Evolutionary conservation across 192 early-diverging fungal genomes (phyloP).

Genomic region (Kickxella alabastrina): DNA sequence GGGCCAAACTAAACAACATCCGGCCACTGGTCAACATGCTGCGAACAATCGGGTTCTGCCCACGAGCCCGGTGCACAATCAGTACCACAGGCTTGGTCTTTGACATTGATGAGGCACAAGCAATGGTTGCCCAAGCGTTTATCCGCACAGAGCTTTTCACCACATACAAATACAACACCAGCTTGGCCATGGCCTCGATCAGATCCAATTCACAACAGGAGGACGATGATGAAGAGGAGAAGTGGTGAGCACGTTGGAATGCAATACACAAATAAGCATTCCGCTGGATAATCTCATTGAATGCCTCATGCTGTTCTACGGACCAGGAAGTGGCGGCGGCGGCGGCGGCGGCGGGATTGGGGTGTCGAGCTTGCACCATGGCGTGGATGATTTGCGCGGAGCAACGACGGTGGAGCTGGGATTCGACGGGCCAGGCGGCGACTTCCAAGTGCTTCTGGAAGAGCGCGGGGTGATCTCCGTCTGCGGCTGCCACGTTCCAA

Average conservation of each 20-base stretch:
- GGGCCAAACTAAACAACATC: slow-evolving; percentile 46
- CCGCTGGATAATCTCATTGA: slow-evolving; percentile 46
- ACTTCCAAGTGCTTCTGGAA: slow-evolving; percentile 54
- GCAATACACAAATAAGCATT: slow-evolving; percentile 26
- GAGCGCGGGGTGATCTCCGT: slow-evolving; percentile 54
- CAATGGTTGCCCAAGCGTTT: slow-evolving; percentile 45
- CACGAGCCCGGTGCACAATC: slow-evolving; percentile 36
- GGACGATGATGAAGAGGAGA: slow-evolving; percentile 7
- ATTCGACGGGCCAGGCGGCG: slow-evolving; percentile 33
- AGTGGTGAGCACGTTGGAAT: no score
- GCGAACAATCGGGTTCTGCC: slow-evolving; percentile 42
- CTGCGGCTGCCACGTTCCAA: slow-evolving; percentile 50
- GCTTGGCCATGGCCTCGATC: slow-evolving; percentile 5
- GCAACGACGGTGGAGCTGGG: slow-evolving; percentile 40
- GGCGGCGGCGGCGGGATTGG: not conserved
- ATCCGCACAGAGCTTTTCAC: slow-evolving; percentile 34
- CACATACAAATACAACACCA: slow-evolving; percentile 25
- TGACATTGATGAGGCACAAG: slow-evolving; percentile 40
- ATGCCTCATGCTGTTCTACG: slow-evolving; percentile 45
- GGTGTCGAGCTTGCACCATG: not conserved
- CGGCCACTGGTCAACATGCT: slow-evolving; percentile 55
- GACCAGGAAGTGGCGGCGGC: slow-evolving; percentile 14
- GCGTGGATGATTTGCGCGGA: slow-evolving; percentile 18
- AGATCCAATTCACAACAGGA: slow-evolving; percentile 1
- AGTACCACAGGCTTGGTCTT: slow-evolving; percentile 38